Evolutionary conservation across 164 flowering plant genomes (phyloP), one percentile per base, ranked within the genome.

Genomic region (Platanus orientalis): DNA sequence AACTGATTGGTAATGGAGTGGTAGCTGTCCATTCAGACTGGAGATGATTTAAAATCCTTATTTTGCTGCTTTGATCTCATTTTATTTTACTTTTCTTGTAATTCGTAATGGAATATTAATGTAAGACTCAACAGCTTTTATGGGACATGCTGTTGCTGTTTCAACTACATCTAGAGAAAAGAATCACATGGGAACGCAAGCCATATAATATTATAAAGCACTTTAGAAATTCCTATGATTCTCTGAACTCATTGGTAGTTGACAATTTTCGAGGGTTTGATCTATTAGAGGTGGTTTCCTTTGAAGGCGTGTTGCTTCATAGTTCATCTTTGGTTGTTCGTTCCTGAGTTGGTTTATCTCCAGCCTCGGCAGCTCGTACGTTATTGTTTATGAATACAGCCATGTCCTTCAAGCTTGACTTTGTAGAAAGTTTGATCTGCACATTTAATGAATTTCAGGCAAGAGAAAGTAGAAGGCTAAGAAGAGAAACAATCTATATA

Each of bases 361-460:
- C 55, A 19, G 58, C 44, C 55, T 68, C 75, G 23, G 64, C 72
- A 12, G 70, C 66, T 76, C 63, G 81, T 57, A 84, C 57, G 40
- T 75, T 75, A 62, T 79, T 76, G 68, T 81, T 84, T 71, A 93
- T 79, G 54, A 79, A 76, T 12, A 75, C 62, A 17, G 88, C 89
- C 80, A 90, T 51, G 17, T 93, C 92, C 76, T 93, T 90, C 63
- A 78, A 65, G 71, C 86, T 79, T 12, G 82, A 78, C 67, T 83
- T 93, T 42, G 86, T 62, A 7, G 88, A 77, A 50, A 93, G 74
- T 56, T 80, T 83, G 58, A 87, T 75, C 97, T 93, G 91, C 80
- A 69, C 0, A 50, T 9, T 12, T 17, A 66, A 57, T 54, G 30
- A 1, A 27, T 49, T 29, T 49, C 53, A 69, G 62, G 54, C 30